These are phyloP conservation scores for Apiospora saccharicola DNA, from an alignment of 2,329 filamentous ascomycete genomes.

Conservation along the genomic window DNA sequence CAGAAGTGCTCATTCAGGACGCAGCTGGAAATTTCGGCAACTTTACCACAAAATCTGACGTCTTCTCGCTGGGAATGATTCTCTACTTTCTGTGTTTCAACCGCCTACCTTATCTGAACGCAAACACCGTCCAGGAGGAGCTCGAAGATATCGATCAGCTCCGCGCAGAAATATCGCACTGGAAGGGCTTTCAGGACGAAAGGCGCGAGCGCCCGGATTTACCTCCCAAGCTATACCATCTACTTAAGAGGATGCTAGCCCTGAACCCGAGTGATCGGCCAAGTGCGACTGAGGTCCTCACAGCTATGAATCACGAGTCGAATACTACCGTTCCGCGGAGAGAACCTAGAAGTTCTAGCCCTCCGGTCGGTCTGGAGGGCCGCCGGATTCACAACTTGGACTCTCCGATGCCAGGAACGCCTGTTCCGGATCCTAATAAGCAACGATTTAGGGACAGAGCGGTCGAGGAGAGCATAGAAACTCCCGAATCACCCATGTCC, in stretches of 20 bases:
- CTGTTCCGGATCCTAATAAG: conserved; percentile 51
- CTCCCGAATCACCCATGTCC: conserved; percentile 27
- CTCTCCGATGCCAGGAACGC: conserved; percentile 58
- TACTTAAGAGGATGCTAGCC: conserved; percentile 82
- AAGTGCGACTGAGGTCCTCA: conserved; percentile 84
- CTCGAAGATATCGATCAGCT: conserved; percentile 88
- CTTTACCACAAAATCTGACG: conserved; percentile 95
- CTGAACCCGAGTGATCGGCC: conserved; percentile 80
- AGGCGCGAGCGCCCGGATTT: conserved; percentile 79
- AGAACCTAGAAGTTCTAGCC: conserved; percentile 43
- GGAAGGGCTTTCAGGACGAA: conserved; percentile 86
- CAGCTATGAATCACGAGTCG: conserved; percentile 75
- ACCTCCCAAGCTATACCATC: conserved; percentile 83
- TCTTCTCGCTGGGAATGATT: conserved; percentile 99
- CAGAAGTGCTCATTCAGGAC: conserved; percentile 82
- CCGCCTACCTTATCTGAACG: conserved; percentile 82
- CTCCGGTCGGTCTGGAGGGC: conserved; percentile 50
- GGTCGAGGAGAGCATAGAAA: conserved; percentile 40
- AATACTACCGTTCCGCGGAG: conserved; percentile 52
- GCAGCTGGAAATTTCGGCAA: conserved; percentile 80
- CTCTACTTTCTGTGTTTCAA: conserved; percentile 98
- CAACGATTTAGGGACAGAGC: conserved; percentile 32
- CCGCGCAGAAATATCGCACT: conserved; percentile 83
- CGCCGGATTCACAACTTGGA: conserved; percentile 63
- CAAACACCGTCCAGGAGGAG: conserved; percentile 88